Evolutionary conservation across 306 rosid genomes (phyloP).

Genomic region (Hippophae rhamnoides): DNA sequence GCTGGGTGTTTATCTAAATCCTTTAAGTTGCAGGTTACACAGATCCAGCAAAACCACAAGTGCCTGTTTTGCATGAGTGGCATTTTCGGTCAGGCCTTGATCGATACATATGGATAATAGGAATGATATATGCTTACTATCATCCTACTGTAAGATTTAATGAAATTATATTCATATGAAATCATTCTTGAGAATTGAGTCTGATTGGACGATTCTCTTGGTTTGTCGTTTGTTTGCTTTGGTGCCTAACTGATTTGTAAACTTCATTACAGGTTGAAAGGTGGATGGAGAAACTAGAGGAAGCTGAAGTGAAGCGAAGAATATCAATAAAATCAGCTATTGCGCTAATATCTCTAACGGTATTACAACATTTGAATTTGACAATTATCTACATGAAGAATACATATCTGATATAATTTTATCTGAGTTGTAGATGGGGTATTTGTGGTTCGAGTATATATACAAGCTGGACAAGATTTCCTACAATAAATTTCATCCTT

Average conservation of each 20-base stretch:
- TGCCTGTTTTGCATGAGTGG: constrained; percentile 80
- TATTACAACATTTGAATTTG: constrained; percentile 21
- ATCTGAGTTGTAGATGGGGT: constrained; percentile 52
- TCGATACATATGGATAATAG: constrained; percentile 95
- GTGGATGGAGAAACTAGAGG: constrained; percentile 97
- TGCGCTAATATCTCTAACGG: constrained; percentile 45
- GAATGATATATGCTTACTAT: constrained; percentile 93
- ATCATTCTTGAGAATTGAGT: neutral
- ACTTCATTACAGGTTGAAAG: constrained; percentile 56
- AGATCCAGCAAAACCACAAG: constrained; percentile 54
- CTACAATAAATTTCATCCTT: constrained; percentile 89
- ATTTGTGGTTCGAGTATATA: constrained; percentile 72
- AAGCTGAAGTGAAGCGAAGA: constrained; percentile 64
- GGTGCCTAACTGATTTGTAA: constrained; percentile 17
- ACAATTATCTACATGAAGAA: constrained; percentile 4
- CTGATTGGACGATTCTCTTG: constrained; percentile 4
- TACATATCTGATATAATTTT: constrained; percentile 14
- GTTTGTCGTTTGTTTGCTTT: constrained; percentile 7
- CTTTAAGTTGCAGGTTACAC: constrained; percentile 47
- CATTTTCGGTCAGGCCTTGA: constrained; percentile 95
- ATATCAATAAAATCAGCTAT: constrained; percentile 66
- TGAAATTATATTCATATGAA: neutral
- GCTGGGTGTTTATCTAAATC: constrained; percentile 23
- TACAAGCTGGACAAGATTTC: constrained; percentile 81
- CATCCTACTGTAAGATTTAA: constrained; percentile 81